Conservation (phyloP, 768 basidiomycete species). For the Cystofilobasidium bisporidii region DNA sequence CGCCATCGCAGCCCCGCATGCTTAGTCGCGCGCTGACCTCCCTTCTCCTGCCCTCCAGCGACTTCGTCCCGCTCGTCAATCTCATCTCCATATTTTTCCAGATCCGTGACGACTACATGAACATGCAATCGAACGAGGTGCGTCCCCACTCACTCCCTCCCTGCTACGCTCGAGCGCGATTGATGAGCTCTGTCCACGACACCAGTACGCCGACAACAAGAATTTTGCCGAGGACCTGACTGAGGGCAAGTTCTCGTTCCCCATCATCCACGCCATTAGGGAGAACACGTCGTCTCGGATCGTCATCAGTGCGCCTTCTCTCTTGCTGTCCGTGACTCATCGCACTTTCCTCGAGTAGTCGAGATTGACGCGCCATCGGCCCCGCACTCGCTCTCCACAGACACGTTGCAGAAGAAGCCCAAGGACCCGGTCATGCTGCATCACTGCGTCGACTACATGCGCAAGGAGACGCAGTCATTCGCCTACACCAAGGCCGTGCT, state of each 20-base stretch:
- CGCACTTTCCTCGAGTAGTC: too few relatives aligned
- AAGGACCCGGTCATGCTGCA: slow-evolving; percentile 67
- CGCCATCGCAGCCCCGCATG: background rate
- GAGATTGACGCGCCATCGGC: too few relatives aligned
- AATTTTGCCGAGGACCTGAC: slow-evolving; percentile 83
- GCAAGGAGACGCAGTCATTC: slow-evolving; percentile 67
- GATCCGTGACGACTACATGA: slow-evolving; percentile 96
- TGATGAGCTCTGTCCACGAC: too few relatives aligned
- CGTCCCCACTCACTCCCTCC: slow-evolving; percentile 21
- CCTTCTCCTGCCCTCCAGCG: slow-evolving; percentile 45
- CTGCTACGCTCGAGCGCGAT: background rate
- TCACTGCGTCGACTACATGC: slow-evolving; percentile 70
- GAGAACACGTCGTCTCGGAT: slow-evolving; percentile 47
- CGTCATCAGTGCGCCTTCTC: slow-evolving; percentile 5
- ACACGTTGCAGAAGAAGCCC: slow-evolving; percentile 81
- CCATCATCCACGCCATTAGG: slow-evolving; percentile 79
- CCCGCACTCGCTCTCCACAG: slow-evolving; percentile 45
- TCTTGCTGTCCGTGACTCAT: background rate
- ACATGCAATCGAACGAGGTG: slow-evolving; percentile 76
- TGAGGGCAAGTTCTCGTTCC: slow-evolving; percentile 97
- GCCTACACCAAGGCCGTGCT: slow-evolving; percentile 72
- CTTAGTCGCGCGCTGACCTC: slow-evolving; percentile 3
- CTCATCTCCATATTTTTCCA: slow-evolving; percentile 91
- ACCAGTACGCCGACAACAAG: slow-evolving; percentile 69
- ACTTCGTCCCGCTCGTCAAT: slow-evolving; percentile 87